Percentiles rank a stretch among this genome's conserved stretches.
Evolutionary conservation across 2,329 filamentous ascomycete genomes (phyloP).

Genomic region (Penicillium fuscoglaucum): DNA sequence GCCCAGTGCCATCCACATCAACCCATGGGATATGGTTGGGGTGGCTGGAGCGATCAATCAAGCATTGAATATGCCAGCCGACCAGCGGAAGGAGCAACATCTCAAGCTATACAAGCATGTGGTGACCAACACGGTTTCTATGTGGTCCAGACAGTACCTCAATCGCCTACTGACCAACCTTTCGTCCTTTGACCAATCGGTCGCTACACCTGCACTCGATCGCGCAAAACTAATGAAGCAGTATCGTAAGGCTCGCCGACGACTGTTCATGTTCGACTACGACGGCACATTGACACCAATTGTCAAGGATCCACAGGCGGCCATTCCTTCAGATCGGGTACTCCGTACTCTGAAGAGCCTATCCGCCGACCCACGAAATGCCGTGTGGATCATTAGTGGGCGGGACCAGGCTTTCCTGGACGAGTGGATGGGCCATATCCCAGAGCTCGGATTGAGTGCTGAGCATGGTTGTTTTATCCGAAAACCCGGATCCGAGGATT

Average conservation of each 20-base stretch:
- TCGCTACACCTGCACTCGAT: slow-evolving; percentile 80
- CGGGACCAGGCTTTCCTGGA: slow-evolving; percentile 89
- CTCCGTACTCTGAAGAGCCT: slow-evolving; percentile 77
- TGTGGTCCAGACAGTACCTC: slow-evolving; percentile 80
- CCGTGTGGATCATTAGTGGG: slow-evolving; percentile 98
- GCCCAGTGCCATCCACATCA: slow-evolving; percentile 87
- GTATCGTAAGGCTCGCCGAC: slow-evolving; percentile 72
- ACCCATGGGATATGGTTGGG: slow-evolving; percentile 86
- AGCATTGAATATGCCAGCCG: slow-evolving; percentile 72
- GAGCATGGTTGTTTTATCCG: slow-evolving; percentile 97
- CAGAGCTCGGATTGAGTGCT: slow-evolving; percentile 86
- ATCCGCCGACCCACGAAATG: slow-evolving; percentile 75
- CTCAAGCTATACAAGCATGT: slow-evolving; percentile 77
- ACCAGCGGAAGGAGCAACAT: slow-evolving; percentile 69
- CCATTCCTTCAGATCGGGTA: slow-evolving; percentile 81
- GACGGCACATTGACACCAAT: slow-evolving; percentile 96
- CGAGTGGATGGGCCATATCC: slow-evolving; percentile 89
- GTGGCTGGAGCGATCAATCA: slow-evolving; percentile 81
- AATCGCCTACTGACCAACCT: slow-evolving; percentile 78
- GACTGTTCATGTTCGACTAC: slow-evolving; percentile 98
- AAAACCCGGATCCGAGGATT: slow-evolving; percentile 70
- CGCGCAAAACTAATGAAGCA: slow-evolving; percentile 68
- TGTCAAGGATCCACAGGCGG: slow-evolving; percentile 84
- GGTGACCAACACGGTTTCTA: slow-evolving; percentile 78
- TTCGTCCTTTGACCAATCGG: slow-evolving; percentile 70